These are phyloP conservation scores for Anisodus acutangulus DNA, from an alignment of 257 asterid species.

Conservation along the genomic window DNA sequence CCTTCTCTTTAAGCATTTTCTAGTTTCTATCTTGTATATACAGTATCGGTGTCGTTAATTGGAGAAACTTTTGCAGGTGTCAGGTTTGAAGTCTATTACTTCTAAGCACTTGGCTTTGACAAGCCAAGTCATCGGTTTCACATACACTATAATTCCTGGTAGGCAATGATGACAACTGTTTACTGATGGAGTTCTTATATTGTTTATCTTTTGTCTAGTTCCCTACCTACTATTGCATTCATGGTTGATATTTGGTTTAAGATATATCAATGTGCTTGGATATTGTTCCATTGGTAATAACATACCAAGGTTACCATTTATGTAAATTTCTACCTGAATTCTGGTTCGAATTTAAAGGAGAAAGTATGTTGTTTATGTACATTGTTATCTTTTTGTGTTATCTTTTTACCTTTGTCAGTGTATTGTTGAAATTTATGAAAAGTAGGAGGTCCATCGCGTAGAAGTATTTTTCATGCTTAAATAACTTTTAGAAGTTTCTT, in stretches of 20 bases:
- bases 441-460: background rate
- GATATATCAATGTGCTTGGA: slow-evolving; percentile 4
- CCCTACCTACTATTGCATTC: background rate
- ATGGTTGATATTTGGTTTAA: background rate
- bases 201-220: slow-evolving; percentile 21
- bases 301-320: background rate
- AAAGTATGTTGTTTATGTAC: slow-evolving; percentile 4
- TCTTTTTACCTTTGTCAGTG: slow-evolving; percentile 14
- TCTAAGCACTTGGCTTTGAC: slow-evolving; percentile 98
- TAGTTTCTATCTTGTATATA: slow-evolving; percentile 1
- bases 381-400: background rate
- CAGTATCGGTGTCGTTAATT: slow-evolving; percentile 23
- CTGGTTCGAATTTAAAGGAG: background rate
- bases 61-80: slow-evolving; percentile 65
- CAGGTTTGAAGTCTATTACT: slow-evolving; percentile 98
- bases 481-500: background rate
- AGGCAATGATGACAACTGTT: slow-evolving; percentile 44
- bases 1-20: slow-evolving; percentile 20
- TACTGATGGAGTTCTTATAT: slow-evolving; percentile 23
- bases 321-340: slow-evolving; percentile 6
- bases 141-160: slow-evolving; percentile 90
- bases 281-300: slow-evolving; percentile 18
- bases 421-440: background rate
- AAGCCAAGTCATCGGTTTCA: slow-evolving; percentile 93
- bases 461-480: slow-evolving; percentile 23